Conservation (phyloP, 2,329 filamentous ascomycete species). For the Pseudogymnoascus sp. region DNA sequence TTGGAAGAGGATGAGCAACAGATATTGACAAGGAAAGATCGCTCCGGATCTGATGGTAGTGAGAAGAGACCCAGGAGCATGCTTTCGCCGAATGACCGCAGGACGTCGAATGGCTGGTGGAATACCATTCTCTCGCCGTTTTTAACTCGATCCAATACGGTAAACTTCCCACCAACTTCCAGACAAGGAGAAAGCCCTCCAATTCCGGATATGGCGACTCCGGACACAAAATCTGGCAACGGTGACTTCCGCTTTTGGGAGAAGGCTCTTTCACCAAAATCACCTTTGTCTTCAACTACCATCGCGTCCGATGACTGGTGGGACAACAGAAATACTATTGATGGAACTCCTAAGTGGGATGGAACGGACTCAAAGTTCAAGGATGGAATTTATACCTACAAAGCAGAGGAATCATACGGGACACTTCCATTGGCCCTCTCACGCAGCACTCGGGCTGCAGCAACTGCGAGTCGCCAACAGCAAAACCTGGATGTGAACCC, state of each 20-base stretch:
- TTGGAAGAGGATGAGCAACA: constrained; percentile 61
- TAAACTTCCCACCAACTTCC: constrained; percentile 11
- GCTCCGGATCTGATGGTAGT: background rate
- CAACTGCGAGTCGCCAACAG: background rate
- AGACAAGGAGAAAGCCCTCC: constrained; percentile 21
- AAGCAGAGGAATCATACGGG: constrained; percentile 1
- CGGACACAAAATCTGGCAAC: constrained; percentile 19
- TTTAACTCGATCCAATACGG: constrained; percentile 28
- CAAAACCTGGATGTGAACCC: background rate
- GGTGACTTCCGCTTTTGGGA: constrained; percentile 24
- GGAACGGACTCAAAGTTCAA: constrained; percentile 11
- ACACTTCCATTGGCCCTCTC: background rate
- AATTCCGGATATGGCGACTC: constrained; percentile 21
- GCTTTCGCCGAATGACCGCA: constrained; percentile 26
- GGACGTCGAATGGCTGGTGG: constrained; percentile 66
- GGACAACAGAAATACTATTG: constrained; percentile 21
- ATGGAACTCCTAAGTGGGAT: constrained; percentile 12
- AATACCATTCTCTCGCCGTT: constrained; percentile 69
- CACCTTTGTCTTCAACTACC: constrained; percentile 23
- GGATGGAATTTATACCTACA: constrained; percentile 3
- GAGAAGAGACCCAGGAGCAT: background rate
- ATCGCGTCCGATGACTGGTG: constrained; percentile 33
- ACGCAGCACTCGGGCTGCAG: constrained; percentile 1
- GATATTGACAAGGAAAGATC: constrained; percentile 22
- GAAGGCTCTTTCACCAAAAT: constrained; percentile 26